Conservation (phyloP, 345 rosid species). For the Eucalyptus leucophloia region DNA sequence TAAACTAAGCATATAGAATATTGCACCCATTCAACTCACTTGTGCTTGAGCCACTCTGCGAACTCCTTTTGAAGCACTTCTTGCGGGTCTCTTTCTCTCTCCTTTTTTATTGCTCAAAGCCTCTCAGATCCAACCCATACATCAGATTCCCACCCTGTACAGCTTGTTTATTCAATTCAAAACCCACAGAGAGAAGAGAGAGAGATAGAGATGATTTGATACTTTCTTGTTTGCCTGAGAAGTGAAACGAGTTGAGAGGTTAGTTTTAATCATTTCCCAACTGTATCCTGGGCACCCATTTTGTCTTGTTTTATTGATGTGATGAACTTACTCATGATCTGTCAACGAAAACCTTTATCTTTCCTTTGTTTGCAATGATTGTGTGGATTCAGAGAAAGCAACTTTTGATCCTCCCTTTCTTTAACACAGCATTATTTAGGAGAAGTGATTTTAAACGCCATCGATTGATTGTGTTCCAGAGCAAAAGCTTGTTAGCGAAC, state of each 20-base stretch:
- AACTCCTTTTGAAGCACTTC: slow-evolving; percentile 28
- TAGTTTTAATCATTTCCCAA: not conserved
- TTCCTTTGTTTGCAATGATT: not conserved
- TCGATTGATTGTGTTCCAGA: not conserved
- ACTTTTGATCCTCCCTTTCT: not conserved
- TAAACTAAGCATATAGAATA: not conserved
- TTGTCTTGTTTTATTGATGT: not conserved
- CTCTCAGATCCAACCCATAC: slow-evolving; percentile 49
- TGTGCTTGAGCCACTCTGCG: not conserved
- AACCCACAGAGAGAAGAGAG: not conserved
- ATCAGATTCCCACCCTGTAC: slow-evolving; percentile 37
- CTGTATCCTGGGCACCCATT: not conserved
- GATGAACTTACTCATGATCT: not conserved
- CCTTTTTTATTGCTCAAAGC: slow-evolving; percentile 5
- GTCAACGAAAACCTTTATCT: not conserved
- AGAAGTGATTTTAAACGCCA: not conserved
- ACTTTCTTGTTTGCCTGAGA: not conserved
- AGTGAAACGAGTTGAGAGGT: not conserved
- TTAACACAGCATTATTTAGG: not conserved
- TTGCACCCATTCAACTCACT: not conserved
- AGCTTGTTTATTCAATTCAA: slow-evolving; percentile 18
- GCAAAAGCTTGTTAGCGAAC: not conserved
- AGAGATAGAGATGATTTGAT: not conserved
- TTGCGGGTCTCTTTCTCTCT: not conserved
- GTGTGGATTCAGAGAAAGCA: not conserved